Percentiles rank a stretch among this genome's conserved stretches.
phyloP scores from a whole-genome alignment of 164 flowering plant species.

The Aristolochia fimbriata region DNA sequence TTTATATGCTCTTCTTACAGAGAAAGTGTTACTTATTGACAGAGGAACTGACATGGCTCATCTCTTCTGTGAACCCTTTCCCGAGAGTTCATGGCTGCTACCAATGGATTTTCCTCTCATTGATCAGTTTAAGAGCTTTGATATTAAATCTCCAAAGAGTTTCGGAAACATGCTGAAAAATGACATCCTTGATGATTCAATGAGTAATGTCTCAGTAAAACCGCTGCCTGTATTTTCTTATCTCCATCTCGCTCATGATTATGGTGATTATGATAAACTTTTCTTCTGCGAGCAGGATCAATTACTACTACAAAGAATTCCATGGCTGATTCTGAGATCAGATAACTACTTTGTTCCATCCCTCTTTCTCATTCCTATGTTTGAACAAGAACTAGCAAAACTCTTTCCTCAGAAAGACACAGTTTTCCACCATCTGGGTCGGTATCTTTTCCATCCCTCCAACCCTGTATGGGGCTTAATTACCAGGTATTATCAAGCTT shows the following conservation, averaged over 20 bases:
- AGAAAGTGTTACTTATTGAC: constrained; percentile 54
- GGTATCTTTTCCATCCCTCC: constrained; percentile 78
- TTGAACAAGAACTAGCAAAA: constrained; percentile 41
- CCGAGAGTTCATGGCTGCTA: constrained; percentile 62
- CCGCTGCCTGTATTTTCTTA: constrained; percentile 29
- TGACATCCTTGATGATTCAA: constrained; percentile 13
- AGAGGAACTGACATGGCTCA: constrained; percentile 53
- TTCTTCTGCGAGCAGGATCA: constrained; percentile 84
- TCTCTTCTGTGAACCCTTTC: constrained; percentile 92
- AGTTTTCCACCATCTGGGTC: constrained; percentile 70
- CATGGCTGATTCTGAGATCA: constrained; percentile 68
- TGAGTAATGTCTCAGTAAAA: not conserved
- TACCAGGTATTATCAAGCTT: constrained; percentile 61
- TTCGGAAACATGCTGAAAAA: constrained; percentile 53
- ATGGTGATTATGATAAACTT: constrained; percentile 63
- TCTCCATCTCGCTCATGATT: constrained; percentile 69
- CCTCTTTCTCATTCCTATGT: constrained; percentile 68
- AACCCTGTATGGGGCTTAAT: constrained; percentile 78
- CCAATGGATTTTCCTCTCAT: constrained; percentile 57
- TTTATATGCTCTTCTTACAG: constrained; percentile 38
- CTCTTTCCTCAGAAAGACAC: constrained; percentile 68
- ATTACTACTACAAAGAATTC: constrained; percentile 35
- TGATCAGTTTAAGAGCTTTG: constrained; percentile 31
- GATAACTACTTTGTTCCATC: constrained; percentile 75
- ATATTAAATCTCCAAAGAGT: constrained; percentile 34